A percentile compares a stretch with the other conserved stretches of the same genome.
phyloP scores from a whole-genome alignment of 225 moss, liverwort and hornwort species.

The Neckera pumila region DNA sequence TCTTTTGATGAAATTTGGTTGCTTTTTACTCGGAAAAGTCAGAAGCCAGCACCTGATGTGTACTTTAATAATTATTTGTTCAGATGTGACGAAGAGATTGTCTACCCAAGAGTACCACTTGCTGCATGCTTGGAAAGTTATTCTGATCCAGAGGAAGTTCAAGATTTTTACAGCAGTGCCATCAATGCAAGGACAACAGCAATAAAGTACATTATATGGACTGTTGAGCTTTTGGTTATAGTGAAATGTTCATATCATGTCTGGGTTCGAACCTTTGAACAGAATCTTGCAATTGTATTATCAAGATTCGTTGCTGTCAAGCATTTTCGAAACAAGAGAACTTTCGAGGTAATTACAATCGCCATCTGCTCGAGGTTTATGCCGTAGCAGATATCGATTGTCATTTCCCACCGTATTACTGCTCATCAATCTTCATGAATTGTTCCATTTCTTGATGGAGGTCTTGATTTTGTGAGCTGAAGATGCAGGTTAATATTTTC shows the following conservation, averaged over 20 bases:
- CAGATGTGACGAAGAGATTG: slow-evolving; percentile 73
- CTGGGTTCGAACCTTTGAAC: neutral
- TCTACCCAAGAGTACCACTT: slow-evolving; percentile 81
- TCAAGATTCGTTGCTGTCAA: neutral
- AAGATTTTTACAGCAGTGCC: slow-evolving; percentile 85
- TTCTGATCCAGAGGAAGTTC: slow-evolving; percentile 75
- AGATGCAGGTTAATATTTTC: neutral
- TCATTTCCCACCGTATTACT: neutral
- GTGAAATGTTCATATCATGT: neutral
- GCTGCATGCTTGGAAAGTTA: slow-evolving; percentile 80
- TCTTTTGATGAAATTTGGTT: neutral
- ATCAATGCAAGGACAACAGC: slow-evolving; percentile 82
- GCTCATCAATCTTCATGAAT: neutral
- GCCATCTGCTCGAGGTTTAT: neutral
- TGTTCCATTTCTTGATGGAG: neutral
- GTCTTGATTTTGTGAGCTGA: neutral
- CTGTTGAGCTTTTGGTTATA: neutral
- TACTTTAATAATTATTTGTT: neutral
- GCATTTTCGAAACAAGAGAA: neutral
- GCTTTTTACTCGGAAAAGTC: neutral
- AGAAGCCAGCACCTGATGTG: neutral
- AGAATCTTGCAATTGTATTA: neutral
- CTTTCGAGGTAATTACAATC: neutral
- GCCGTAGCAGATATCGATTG: neutral
- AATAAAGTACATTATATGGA: slow-evolving; percentile 50